Evolutionary conservation across 495 filamentous ascomycete genomes (phyloP), one percentile per base, ranked within the genome.

Genomic region (Gamarada debralockiae): DNA sequence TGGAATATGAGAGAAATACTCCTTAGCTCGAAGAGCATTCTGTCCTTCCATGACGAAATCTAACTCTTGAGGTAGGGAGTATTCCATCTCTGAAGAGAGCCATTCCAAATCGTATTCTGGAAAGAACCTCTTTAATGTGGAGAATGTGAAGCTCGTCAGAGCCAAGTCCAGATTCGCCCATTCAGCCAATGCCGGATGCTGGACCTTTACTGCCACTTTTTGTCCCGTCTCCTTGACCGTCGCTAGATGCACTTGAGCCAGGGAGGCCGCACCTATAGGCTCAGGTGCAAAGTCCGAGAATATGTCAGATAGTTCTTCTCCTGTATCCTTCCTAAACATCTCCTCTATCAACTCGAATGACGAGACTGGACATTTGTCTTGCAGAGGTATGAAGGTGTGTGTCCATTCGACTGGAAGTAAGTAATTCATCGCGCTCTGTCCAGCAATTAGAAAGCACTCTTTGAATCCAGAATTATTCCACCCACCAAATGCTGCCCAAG

Each of bases 61-160:
- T 43, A 99, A 76, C 65, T 99, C 95, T 57, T 89, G 80, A 0
- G 95, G 95, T 10, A 99, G 70, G 5, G 92, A 97, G 21, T 79
- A 65, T 54, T 96, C 91, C 82, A 97, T 91, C 65, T 99, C 95
- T 25, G 85, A 81, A 5, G 90, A 90, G 7, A 99, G 73, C 95
- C 95, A 99, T 57, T 92, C 89, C 45, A 99, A 73, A 67, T 97
- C 92, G 65, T 99, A 99, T 56, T 97, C 90, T 3, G 95, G 95
- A 63, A 99, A 99, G 73, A 92, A 96, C 34, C 79, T 78, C 62
- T 92, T 96, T 53, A 99, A 74, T 24, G 83, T 92, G 7, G 84
- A 83, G 64, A 99, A 97, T 1, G 91, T 95, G 56, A 95, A 91
- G 29, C 79, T 73, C 3, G 92, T 99, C 51, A 97, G 75, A 0